Percentiles rank a stretch among this genome's conserved stretches.
Conservation (phyloP, 2,329 filamentous ascomycete genomes). For the Stylonectria norvegica region DNA sequence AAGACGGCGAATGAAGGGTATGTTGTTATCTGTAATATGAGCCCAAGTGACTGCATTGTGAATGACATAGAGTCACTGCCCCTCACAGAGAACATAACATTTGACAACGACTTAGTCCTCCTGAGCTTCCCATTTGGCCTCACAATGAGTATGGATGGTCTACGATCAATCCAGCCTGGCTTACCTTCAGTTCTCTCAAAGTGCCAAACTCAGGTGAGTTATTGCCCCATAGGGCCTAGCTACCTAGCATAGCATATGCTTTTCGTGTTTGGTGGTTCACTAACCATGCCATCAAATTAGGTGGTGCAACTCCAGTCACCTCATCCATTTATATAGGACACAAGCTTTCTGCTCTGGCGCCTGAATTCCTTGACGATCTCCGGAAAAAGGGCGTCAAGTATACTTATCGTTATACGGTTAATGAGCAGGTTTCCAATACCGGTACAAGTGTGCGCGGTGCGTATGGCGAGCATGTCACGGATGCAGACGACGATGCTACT, state of each 20-base stretch:
- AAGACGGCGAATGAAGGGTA: slow-evolving; percentile 37
- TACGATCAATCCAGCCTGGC: slow-evolving; percentile 35
- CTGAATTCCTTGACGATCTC: slow-evolving; percentile 29
- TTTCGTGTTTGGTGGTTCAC: not conserved
- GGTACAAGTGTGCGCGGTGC: slow-evolving; percentile 31
- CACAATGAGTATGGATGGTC: slow-evolving; percentile 39
- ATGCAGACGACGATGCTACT: slow-evolving; percentile 22
- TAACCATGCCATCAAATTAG: too few relatives aligned
- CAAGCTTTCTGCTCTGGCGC: slow-evolving; percentile 24
- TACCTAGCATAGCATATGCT: not conserved
- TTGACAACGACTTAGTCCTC: slow-evolving; percentile 17
- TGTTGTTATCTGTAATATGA: too few relatives aligned
- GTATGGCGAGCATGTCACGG: slow-evolving; percentile 29
- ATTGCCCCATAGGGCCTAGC: slow-evolving; percentile 1
- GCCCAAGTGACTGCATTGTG: too few relatives aligned
- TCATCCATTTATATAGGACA: slow-evolving; percentile 29
- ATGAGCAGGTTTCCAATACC: slow-evolving; percentile 29
- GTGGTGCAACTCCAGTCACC: slow-evolving; percentile 35
- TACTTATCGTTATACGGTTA: slow-evolving; percentile 27
- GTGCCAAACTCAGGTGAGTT: slow-evolving; percentile 18
- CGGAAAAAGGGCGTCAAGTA: slow-evolving; percentile 30
- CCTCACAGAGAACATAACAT: not conserved
- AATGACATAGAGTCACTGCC: not conserved
- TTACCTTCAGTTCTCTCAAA: slow-evolving; percentile 30
- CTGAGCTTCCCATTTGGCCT: slow-evolving; percentile 38